Base-by-base conservation (phyloP, 2,329 filamentous ascomycete species). In the Fusarium sp. region DNA sequence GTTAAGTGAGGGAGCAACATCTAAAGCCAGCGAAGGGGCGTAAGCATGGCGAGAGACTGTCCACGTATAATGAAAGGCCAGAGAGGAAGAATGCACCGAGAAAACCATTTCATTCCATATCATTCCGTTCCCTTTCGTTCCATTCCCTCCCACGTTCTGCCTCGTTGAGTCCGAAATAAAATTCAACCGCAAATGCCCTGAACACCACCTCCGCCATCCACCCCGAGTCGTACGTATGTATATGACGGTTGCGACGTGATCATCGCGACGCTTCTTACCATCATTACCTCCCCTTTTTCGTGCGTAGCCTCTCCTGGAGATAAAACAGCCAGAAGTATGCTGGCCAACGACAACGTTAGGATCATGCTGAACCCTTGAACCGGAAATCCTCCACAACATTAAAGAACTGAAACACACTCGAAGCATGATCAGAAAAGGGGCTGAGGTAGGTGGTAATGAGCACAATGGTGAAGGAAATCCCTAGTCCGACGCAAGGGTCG, bases 401-500 rank as follows among this genome's bases (percentile, higher is more conserved):
- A 79, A 72, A 72, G 67, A 75, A 78, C 68, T 69, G 75, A 71
- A 75, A 75, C 75, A 78, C 71, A 75, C 67, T 70, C 71, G 58
- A 66, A 61, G 69, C 65, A 76, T 76, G 73, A 60, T 75, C 64
- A 68, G 70, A 61, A 65, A 70, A 66, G 70, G 50, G 69, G 64
- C 66, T 68, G 69, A 61, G 72, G 72, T 74, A 73, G 72, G 65
- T 73, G 73, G 70, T 73, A 74, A 68, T 76, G 77, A 77, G 76
- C 71, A 79, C 74, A 75, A 72, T 74, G 71, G 76, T 79, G 72
- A 79, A 76, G 67, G 63, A 76, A 74, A 74, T 76, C 75, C 76
- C 68, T 74, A 75, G 63, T 76, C 75, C 72, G 73, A 74, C 75
- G 69, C 63, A 72, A 68, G 65, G 73, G 70, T 71, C 76, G 75